Conservation (phyloP, 495 filamentous ascomycete genomes). For the Penicillium verhagenii region DNA sequence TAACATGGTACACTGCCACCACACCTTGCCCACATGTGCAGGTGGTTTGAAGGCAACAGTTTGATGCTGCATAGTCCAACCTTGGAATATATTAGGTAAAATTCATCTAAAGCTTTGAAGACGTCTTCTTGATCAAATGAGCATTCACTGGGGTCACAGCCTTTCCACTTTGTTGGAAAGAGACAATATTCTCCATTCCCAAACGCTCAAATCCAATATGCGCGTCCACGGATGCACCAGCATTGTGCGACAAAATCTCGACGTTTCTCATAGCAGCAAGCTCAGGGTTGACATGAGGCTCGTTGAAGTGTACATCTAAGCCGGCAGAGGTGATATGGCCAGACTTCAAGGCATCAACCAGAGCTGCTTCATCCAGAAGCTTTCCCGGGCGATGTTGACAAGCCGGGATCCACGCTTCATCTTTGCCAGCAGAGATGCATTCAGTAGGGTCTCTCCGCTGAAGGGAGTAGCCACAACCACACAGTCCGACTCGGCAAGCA, state of each 20-base stretch:
- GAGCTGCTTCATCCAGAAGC: constrained; percentile 67
- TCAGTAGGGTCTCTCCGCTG: constrained; percentile 56
- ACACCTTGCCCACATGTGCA: too few species aligned
- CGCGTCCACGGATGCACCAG: constrained; percentile 69
- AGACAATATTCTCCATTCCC: constrained; percentile 69
- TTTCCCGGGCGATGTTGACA: constrained; percentile 73
- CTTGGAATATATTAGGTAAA: too few species aligned
- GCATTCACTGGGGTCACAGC: constrained; percentile 66
- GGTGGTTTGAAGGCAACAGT: too few species aligned
- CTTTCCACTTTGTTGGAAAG: constrained; percentile 51
- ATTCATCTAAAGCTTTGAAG: background rate
- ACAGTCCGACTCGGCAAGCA: constrained; percentile 61
- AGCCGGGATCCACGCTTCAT: constrained; percentile 60
- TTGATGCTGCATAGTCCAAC: too few species aligned
- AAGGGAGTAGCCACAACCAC: constrained; percentile 67
- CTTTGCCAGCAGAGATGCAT: constrained; percentile 43
- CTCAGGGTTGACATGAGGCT: constrained; percentile 45
- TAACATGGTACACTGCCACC: too few species aligned
- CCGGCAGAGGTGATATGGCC: constrained; percentile 55
- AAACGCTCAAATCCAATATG: constrained; percentile 71
- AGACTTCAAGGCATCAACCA: constrained; percentile 60
- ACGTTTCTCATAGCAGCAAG: constrained; percentile 54
- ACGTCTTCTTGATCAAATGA: constrained; percentile 41
- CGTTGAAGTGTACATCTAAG: constrained; percentile 66
- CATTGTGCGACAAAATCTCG: constrained; percentile 68